Conservation (phyloP, 192 early-diverging fungal genomes). For the Coemansia sp. region DNA sequence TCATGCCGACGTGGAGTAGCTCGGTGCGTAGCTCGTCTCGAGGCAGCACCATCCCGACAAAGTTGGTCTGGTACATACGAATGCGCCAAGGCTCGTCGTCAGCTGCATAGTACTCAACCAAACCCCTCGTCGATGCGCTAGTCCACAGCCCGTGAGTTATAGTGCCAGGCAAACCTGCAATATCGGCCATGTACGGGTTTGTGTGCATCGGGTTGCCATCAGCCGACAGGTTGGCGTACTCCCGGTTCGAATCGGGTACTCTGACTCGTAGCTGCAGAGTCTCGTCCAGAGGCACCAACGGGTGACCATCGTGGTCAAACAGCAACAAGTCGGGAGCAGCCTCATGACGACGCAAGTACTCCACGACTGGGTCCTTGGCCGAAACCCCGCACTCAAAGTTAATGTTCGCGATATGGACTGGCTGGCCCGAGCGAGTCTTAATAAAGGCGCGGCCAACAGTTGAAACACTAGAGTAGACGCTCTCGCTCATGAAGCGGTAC, state of each 20-base stretch:
- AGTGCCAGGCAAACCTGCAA: conserved; percentile 81
- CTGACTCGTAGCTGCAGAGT: background rate
- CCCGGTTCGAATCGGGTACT: conserved; percentile 75
- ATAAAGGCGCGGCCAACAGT: conserved; percentile 65
- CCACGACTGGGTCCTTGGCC: conserved; percentile 77
- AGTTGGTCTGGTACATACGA: conserved; percentile 72
- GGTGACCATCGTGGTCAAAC: conserved; percentile 72
- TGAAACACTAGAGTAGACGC: conserved; percentile 62
- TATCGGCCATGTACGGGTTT: conserved; percentile 87
- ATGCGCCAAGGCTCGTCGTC: conserved; percentile 84
- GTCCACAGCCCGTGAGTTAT: conserved; percentile 98
- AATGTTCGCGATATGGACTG: conserved; percentile 74
- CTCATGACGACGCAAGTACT: conserved; percentile 75
- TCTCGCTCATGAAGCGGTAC: conserved; percentile 58
- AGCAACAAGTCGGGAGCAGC: conserved; percentile 62
- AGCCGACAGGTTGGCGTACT: conserved; percentile 74
- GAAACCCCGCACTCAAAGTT: conserved; percentile 66
- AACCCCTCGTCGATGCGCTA: conserved; percentile 80
- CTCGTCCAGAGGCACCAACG: background rate
- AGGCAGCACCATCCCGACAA: conserved; percentile 90
- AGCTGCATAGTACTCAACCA: conserved; percentile 86
- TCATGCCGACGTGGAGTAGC: conserved; percentile 90
- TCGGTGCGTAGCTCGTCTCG: conserved; percentile 78
- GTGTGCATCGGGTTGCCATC: conserved; percentile 93
- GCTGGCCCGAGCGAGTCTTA: conserved; percentile 55